phyloP scores from a whole-genome alignment of 129 eudicot species.

The Lonicera japonica region DNA sequence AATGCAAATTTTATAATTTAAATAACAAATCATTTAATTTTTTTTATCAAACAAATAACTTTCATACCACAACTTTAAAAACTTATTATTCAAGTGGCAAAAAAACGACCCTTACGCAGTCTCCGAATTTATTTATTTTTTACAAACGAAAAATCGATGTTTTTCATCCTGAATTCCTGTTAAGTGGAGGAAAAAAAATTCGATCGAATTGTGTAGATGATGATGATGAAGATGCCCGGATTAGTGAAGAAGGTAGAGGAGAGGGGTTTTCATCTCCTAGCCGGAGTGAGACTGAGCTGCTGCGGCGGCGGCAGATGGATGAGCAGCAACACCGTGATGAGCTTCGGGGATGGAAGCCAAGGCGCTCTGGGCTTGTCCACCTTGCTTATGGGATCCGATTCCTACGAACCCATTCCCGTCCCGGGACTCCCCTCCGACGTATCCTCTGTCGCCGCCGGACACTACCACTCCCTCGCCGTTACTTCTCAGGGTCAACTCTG shows the following conservation, averaged over 20 bases:
- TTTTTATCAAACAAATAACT: too few species aligned
- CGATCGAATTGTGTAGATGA: not conserved
- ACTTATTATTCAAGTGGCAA: too few species aligned
- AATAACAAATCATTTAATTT: too few species aligned
- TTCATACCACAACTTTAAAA: too few species aligned
- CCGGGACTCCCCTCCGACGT: conserved; percentile 63
- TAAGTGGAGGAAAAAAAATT: too few species aligned
- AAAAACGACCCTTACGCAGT: too few species aligned
- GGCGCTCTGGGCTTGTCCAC: conserved; percentile 72
- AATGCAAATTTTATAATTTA: too few species aligned
- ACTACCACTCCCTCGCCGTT: conserved; percentile 89
- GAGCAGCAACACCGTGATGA: conserved; percentile 48
- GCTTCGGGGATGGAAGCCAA: conserved; percentile 84
- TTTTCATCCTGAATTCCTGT: too few species aligned
- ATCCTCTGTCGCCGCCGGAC: conserved; percentile 75
- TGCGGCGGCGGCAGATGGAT: conserved; percentile 33
- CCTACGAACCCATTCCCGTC: conserved; percentile 77
- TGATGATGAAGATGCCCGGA: conserved; percentile 35
- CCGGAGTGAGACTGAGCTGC: conserved; percentile 15
- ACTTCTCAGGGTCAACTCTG: conserved; percentile 69
- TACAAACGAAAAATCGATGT: too few species aligned
- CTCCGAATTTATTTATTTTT: too few species aligned
- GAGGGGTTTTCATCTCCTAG: conserved; percentile 6
- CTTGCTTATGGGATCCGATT: conserved; percentile 46
- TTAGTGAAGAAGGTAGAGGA: conserved; percentile 9